phyloP scores from a whole-genome alignment of 2,329 filamentous ascomycete genomes.

The Sporothrix phasma region DNA sequence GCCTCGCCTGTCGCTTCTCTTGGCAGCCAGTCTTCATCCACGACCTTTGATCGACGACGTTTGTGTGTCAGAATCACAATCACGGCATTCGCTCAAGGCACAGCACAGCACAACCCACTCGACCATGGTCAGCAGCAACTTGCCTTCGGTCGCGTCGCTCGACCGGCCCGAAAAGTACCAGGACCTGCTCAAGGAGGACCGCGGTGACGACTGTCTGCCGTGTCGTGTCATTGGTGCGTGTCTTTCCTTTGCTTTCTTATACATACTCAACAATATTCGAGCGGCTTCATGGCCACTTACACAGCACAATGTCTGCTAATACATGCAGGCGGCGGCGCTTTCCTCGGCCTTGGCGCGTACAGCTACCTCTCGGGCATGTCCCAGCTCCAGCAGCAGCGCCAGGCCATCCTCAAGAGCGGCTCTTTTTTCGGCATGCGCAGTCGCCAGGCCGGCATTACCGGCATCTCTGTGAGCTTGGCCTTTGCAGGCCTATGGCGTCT shows the following conservation, averaged over 20 bases:
- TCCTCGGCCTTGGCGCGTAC: constrained; percentile 65
- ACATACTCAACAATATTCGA: background rate
- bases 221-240: constrained; percentile 61
- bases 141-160: constrained; percentile 42
- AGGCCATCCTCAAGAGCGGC: constrained; percentile 56
- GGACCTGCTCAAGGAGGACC: constrained; percentile 45
- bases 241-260: background rate
- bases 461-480: constrained; percentile 56
- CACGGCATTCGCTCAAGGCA: background rate
- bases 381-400: constrained; percentile 57
- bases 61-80: background rate
- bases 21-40: background rate
- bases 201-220: constrained; percentile 56
- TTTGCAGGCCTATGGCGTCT: constrained; percentile 63
- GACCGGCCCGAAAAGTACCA: constrained; percentile 54
- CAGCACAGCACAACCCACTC: background rate
- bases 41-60: background rate
- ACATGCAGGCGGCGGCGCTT: constrained; percentile 56
- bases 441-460: constrained; percentile 55
- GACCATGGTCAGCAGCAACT: constrained; percentile 37
- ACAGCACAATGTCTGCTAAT: background rate
- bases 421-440: constrained; percentile 65
- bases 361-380: constrained; percentile 66
- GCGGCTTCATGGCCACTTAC: background rate
- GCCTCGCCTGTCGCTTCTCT: background rate